Base-by-base conservation (phyloP, 2,329 filamentous ascomycete genomes). In the Trichothecium roseum region DNA sequence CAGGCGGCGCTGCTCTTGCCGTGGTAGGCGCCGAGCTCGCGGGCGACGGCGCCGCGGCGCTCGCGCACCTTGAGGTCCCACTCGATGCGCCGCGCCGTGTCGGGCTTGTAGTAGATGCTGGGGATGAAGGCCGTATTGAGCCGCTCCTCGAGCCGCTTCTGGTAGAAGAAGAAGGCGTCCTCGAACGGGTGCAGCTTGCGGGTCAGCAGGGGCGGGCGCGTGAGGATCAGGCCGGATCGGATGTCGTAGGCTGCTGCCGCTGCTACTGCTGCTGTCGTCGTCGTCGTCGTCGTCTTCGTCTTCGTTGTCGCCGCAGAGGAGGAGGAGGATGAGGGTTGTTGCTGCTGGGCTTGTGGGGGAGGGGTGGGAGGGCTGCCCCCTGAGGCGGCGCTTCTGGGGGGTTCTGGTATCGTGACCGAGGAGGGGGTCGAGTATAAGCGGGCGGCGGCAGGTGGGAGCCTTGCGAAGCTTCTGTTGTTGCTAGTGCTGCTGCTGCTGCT, bases 111-210 rank as follows among this genome's bases (percentile, higher is more conserved):
- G 72, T 94, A 98, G 64, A 96, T 91, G 56, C 84, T 84, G 46
- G 84, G 78, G 38, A 83, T 83, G 59, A 96, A 98, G 2, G 88
- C 84, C 4, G 91, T 72, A 15, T 81, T 78, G 35, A 94, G 72
- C 30, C 91, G 84, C 68, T 98, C 91, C 60, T 96, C 94, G 41
- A 98, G 72, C 12, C 91, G 86, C 50, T 89, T 89, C 65, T 98
- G 91, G 66, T 98, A 98, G 57, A 98, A 87, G 69, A 82, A 94
- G 64, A 82, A 96, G 44, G 89, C 72, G 53, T 86, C 83, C 61
- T 98, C 91, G 61, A 98, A 96, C 10, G 84, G 71, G 24, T 83
- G 84, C 36, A 89, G 78, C 41, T 81, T 70, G 46, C 84, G 81
- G 18, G 91, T 96, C 50, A 98, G 70, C 40, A 93, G 68, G 6